Percentiles rank a stretch among this genome's conserved stretches.
Conservation (phyloP, 176 grass and related monocot genomes). For the Musa beccarii region DNA sequence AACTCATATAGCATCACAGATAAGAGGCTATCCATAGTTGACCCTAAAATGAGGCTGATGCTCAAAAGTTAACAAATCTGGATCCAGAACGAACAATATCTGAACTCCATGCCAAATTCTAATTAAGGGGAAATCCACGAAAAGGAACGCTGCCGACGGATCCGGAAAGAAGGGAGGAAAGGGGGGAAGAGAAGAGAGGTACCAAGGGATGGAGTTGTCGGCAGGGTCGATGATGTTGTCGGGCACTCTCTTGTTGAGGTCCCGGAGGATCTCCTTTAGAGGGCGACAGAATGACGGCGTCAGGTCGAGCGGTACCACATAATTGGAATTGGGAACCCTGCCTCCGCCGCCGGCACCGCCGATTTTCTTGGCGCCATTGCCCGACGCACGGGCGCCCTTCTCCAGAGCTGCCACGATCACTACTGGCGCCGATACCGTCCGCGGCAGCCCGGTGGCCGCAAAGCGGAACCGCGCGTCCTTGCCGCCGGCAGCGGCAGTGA, state of each 20-base stretch:
- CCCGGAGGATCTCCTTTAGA: slow-evolving; percentile 89
- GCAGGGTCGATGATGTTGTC: slow-evolving; percentile 87
- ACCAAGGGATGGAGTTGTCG: slow-evolving; percentile 69
- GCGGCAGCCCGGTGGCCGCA: not conserved
- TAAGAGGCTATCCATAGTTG: not conserved
- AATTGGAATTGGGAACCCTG: slow-evolving; percentile 82
- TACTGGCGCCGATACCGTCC: slow-evolving; percentile 8
- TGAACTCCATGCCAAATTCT: not conserved
- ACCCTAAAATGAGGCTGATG: not conserved
- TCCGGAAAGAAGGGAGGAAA: not conserved
- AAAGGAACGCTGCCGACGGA: not conserved
- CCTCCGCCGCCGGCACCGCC: slow-evolving; percentile 14
- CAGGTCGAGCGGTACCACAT: slow-evolving; percentile 89
- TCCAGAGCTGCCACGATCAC: slow-evolving; percentile 30
- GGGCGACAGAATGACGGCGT: slow-evolving; percentile 60
- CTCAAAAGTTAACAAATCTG: not conserved
- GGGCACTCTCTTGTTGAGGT: slow-evolving; percentile 99
- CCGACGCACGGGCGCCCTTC: slow-evolving; percentile 31
- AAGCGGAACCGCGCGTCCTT: not conserved
- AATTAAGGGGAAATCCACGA: not conserved
- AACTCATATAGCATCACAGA: not conserved
- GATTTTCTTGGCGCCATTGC: slow-evolving; percentile 3
- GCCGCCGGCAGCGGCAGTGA: not conserved
- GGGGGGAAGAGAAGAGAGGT: not conserved
- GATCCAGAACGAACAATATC: not conserved